Conservation (phyloP, 768 basidiomycete genomes). For the Naganishia friedmannii region DNA sequence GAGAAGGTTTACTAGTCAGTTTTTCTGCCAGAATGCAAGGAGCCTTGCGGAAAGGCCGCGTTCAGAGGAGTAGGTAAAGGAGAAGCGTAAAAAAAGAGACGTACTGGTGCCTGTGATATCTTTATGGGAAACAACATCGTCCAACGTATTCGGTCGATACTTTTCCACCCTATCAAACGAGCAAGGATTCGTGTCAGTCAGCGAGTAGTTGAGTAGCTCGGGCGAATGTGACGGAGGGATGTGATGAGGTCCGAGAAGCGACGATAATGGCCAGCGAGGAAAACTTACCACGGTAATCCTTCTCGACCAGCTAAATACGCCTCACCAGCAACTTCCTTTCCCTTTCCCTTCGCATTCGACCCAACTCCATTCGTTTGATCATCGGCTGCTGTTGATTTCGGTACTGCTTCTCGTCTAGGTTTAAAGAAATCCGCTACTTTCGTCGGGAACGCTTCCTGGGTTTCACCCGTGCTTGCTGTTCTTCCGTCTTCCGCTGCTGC, state of each 20-base stretch:
- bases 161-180: slow-evolving; percentile 80
- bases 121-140: slow-evolving; percentile 93
- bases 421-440: slow-evolving; percentile 20
- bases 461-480: neutral
- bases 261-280: neutral
- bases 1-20: neutral
- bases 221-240: too few relatives aligned
- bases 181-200: slow-evolving; percentile 1
- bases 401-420: slow-evolving; percentile 4
- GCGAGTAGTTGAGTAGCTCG: too few relatives aligned
- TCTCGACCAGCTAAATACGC: slow-evolving; percentile 63
- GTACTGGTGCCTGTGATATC: slow-evolving; percentile 91
- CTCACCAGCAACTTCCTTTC: slow-evolving; percentile 18
- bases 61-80: neutral
- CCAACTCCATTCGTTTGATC: slow-evolving; percentile 15
- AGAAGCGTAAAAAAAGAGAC: slow-evolving; percentile 41
- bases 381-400: neutral
- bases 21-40: neutral
- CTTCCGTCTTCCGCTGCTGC: neutral
- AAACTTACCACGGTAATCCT: slow-evolving; percentile 77
- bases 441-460: slow-evolving; percentile 7
- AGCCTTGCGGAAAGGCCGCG: neutral
- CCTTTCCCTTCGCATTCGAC: slow-evolving; percentile 32
- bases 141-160: slow-evolving; percentile 83
- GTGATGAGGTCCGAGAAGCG: slow-evolving; percentile 6